Evolutionary conservation across 495 filamentous ascomycete species (phyloP).

Genomic region (Penicillium fimorum): DNA sequence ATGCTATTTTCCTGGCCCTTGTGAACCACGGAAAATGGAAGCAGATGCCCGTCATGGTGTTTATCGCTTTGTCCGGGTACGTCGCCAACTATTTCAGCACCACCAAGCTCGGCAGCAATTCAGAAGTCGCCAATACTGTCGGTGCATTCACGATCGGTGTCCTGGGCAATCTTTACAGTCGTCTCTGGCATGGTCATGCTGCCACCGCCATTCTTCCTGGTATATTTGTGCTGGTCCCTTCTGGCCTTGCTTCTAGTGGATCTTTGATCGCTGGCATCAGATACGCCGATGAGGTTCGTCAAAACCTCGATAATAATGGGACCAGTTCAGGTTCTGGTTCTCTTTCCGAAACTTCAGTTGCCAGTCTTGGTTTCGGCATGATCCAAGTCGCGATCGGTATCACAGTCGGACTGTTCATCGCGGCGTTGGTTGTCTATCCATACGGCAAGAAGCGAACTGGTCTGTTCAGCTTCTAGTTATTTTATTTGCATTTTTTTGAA

Average conservation of each 20-base stretch:
- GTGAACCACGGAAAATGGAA: slow-evolving; percentile 92
- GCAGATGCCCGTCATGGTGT: slow-evolving; percentile 81
- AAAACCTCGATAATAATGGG: slow-evolving; percentile 40
- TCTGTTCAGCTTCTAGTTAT: slow-evolving; percentile 73
- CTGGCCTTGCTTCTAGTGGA: slow-evolving; percentile 79
- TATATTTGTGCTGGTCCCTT: slow-evolving; percentile 93
- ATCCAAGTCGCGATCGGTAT: slow-evolving; percentile 93
- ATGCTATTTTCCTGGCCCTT: slow-evolving; percentile 74
- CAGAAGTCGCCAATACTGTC: slow-evolving; percentile 80
- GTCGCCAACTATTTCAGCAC: slow-evolving; percentile 80
- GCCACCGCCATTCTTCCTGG: slow-evolving; percentile 88
- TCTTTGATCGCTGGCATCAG: slow-evolving; percentile 74
- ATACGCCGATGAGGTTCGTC: slow-evolving; percentile 69
- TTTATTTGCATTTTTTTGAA: slow-evolving; percentile 4
- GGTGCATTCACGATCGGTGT: slow-evolving; percentile 86
- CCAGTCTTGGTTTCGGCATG: slow-evolving; percentile 80
- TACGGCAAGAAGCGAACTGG: slow-evolving; percentile 84
- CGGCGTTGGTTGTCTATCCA: slow-evolving; percentile 83
- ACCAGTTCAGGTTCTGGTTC: slow-evolving; percentile 43
- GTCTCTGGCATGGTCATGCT: slow-evolving; percentile 77
- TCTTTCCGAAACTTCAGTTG: slow-evolving; percentile 52
- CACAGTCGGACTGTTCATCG: slow-evolving; percentile 83
- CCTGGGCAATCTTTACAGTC: slow-evolving; percentile 81
- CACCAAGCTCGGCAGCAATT: slow-evolving; percentile 65
- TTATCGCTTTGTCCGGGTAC: slow-evolving; percentile 80